Evolutionary conservation across 2,329 filamentous ascomycete genomes (phyloP).

Genomic region (Daldinia sp.): DNA sequence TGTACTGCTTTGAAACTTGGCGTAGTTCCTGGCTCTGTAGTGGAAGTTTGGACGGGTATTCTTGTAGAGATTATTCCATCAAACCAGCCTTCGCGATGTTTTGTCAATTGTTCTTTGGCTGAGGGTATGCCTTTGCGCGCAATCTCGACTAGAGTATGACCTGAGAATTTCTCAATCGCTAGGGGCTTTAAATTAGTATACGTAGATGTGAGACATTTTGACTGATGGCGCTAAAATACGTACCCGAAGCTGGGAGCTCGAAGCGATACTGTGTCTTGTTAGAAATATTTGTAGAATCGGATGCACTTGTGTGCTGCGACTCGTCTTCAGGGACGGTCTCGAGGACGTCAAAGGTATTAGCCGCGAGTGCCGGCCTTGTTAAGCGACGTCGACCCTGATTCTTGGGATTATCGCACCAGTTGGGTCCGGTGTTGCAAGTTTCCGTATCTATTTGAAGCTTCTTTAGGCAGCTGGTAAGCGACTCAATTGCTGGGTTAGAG

Average conservation of each 20-base stretch:
- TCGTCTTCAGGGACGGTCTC: constrained; percentile 50
- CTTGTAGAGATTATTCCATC: constrained; percentile 50
- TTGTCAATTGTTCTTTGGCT: constrained; percentile 49
- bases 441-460: constrained; percentile 49
- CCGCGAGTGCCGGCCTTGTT: constrained; percentile 44
- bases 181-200: constrained; percentile 28
- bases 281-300: constrained; percentile 34
- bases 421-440: constrained; percentile 24
- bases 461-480: constrained; percentile 51
- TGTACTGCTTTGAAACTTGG: constrained; percentile 52
- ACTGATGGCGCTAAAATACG: constrained; percentile 3
- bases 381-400: constrained; percentile 42
- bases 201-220: constrained; percentile 1
- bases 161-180: constrained; percentile 46
- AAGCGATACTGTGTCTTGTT: constrained; percentile 38
- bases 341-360: constrained; percentile 50
- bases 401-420: constrained; percentile 36
- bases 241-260: constrained; percentile 48
- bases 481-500: constrained; percentile 47
- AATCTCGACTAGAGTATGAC: constrained; percentile 48
- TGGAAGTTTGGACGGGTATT: constrained; percentile 28
- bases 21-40: constrained; percentile 27
- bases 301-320: constrained; percentile 35
- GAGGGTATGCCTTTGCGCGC: constrained; percentile 47
- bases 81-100: constrained; percentile 50